Conservation (phyloP, 1,284 basidiomycete genomes). For the Wolfiporia cocos region DNA sequence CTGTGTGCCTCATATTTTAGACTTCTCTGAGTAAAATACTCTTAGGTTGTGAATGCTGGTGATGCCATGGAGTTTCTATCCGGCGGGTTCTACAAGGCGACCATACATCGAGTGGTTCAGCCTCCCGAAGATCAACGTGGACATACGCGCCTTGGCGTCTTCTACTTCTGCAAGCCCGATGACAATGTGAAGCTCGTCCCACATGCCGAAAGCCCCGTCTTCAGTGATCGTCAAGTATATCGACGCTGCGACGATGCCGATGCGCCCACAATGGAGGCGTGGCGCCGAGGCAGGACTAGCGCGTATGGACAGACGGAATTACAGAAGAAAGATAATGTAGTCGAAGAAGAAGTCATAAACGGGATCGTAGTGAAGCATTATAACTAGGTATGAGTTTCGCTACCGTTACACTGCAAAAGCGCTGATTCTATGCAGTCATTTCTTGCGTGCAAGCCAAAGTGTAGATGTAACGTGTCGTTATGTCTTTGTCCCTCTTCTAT, state of each 20-base stretch:
- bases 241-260: slow-evolving; percentile 24
- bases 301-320: slow-evolving; percentile 27
- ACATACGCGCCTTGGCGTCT: slow-evolving; percentile 39
- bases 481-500: no score
- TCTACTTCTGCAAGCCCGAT: slow-evolving; percentile 35
- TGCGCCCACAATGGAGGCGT: slow-evolving; percentile 30
- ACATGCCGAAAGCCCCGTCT: slow-evolving; percentile 30
- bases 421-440: not conserved
- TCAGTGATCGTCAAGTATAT: slow-evolving; percentile 27
- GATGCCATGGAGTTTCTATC: no score
- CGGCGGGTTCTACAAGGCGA: slow-evolving; percentile 32
- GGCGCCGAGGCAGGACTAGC: slow-evolving; percentile 27
- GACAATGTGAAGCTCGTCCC: slow-evolving; percentile 29
- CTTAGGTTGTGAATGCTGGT: no score
- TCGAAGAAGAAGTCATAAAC: no score
- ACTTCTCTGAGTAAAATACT: not conserved
- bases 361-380: no score
- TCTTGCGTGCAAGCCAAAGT: no score
- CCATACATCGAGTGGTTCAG: slow-evolving; percentile 31
- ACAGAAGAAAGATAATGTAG: slow-evolving; percentile 25
- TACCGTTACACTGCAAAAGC: not conserved
- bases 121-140: slow-evolving; percentile 42
- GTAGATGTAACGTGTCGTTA: no score
- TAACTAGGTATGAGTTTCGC: not conserved
- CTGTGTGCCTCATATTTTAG: not conserved